Base-by-base conservation (phyloP, 2,329 filamentous ascomycete genomes). In the Aspergillus ustus region DNA sequence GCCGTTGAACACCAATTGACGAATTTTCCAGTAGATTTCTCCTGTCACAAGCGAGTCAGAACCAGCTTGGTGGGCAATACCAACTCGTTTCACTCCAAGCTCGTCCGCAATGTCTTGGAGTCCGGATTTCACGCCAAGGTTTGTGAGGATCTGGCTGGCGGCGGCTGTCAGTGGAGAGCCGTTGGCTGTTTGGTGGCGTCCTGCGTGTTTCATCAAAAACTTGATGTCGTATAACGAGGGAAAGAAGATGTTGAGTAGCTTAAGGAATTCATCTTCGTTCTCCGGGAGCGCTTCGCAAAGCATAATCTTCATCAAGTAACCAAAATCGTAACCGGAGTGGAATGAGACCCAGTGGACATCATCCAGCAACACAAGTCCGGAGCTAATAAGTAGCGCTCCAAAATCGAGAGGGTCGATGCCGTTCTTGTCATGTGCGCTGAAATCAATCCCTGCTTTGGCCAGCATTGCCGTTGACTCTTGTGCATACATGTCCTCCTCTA, bases 301-400 rank as follows among this genome's bases (percentile, higher is more conserved):
- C 75, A 99, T 89, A 61, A 97, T 88, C 80, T 99, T 99, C 73
- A 96, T 93, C 51, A 99, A 83, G 73, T 98, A 98, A 52, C 93
- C 95, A 78, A 99, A 98, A 80, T 99, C 95, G 78, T 99, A 99
- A 63, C 94, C 95, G 29, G 92, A 95, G 77, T 99, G 95, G 80
- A 98, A 98, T 4, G 92, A 96, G 66, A 99, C 91, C 95, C 95
- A 99, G 75, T 92, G 90, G 59, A 97, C 91, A 61, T 96, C 89
- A 44, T 95, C 89, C 66, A 91, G 88, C 71, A 95, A 90, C 13
- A 96, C 92, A 50, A 99, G 85, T 8, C 95, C 95, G 1, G 95
- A 98, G 52, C 91, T 93, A 60, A 96, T 96, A 64, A 99, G 84
- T 29, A 97, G 83, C 1, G 93, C 87, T 4, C 93, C 95, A 73